Base-by-base conservation (phyloP, 768 basidiomycete species). In the Hortiboletus flavorubellus region DNA sequence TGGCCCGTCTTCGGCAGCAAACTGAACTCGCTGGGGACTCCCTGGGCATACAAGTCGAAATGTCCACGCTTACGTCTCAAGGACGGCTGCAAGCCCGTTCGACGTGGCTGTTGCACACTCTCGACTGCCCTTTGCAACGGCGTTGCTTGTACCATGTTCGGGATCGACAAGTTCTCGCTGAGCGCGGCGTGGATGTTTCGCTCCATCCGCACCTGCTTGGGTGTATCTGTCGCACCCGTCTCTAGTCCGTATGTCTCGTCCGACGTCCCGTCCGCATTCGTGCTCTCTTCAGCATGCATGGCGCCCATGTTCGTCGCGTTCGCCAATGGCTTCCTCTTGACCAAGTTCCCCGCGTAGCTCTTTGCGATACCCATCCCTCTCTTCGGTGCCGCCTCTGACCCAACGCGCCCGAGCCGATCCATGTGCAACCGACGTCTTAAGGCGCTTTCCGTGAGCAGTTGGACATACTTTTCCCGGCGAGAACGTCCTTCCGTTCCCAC, bases 361-460 rank as follows among this genome's bases (percentile, higher is more conserved):
- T 56, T 58, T 9, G 8, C 21, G 9, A 21, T 5, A 3, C 46
- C n/a, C 29, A 10, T 26, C 14, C 39, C 58, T 11, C 29, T 46
- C 58, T 43, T 54, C 1, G 45, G 39, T 3, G 21, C 38, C 5
- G 8, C 34, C 10, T 51, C 53, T 43, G 37, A 18, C 14, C n/a
- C 52, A 7, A 12, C 39, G 8, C 10, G 41, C 21, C 7, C 38
- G 34, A 56, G 16, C 6, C 49, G 64, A 38, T 57, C 56, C 35
- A 58, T 44, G 29, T 53, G 51, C 38, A 51, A n/a, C 46, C 46
- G 63, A 37, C 66, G 66, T 7, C 68, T 59, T 26, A 56, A 5
- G 1, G 60, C 49, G 26, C 67, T 60, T 2, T 67, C 63, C 9
- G 58, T 51, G 29, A 68, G 59, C 29, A 68, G 14, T 5, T 64